These are phyloP conservation scores for Saccharum hybrid DNA, from an alignment of 202 grass and related monocot species.

Conservation along the genomic window DNA sequence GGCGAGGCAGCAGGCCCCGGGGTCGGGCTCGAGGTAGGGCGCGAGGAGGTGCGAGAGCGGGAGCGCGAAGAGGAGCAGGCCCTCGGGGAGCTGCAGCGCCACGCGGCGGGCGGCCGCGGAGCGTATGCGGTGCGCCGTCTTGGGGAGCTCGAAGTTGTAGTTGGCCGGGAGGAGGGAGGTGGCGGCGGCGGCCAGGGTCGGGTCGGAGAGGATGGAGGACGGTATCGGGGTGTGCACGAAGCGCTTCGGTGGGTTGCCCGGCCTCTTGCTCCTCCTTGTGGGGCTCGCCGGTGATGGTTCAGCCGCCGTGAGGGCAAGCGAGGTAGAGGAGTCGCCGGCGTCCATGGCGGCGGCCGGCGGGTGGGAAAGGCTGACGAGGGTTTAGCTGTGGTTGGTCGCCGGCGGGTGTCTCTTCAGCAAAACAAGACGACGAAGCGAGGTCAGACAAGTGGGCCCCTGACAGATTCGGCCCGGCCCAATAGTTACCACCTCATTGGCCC, in stretches of 20 bases:
- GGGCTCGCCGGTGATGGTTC: constrained; percentile 11
- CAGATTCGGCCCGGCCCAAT: background rate
- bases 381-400: constrained; percentile 6
- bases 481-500: background rate
- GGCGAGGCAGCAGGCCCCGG: constrained; percentile 64
- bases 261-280: constrained; percentile 45
- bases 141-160: constrained; percentile 90
- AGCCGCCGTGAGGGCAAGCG: constrained; percentile 38
- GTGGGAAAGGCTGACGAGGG: constrained; percentile 20
- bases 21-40: constrained; percentile 52
- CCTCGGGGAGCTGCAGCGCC: constrained; percentile 85
- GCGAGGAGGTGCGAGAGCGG: constrained; percentile 78
- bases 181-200: constrained; percentile 56
- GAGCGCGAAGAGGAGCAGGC: constrained; percentile 90
- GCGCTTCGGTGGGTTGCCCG: constrained; percentile 56
- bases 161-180: constrained; percentile 67
- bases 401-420: background rate
- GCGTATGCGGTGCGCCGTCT: constrained; percentile 84
- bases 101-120: constrained; percentile 61
- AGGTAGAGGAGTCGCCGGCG: constrained; percentile 42
- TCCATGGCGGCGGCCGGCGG: constrained; percentile 48
- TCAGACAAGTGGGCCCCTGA: background rate
- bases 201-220: constrained; percentile 70
- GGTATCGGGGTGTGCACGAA: constrained; percentile 90
- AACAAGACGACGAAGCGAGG: background rate